Evolutionary conservation across 1,284 basidiomycete genomes (phyloP).

Genomic region (Trametes hirsuta): DNA sequence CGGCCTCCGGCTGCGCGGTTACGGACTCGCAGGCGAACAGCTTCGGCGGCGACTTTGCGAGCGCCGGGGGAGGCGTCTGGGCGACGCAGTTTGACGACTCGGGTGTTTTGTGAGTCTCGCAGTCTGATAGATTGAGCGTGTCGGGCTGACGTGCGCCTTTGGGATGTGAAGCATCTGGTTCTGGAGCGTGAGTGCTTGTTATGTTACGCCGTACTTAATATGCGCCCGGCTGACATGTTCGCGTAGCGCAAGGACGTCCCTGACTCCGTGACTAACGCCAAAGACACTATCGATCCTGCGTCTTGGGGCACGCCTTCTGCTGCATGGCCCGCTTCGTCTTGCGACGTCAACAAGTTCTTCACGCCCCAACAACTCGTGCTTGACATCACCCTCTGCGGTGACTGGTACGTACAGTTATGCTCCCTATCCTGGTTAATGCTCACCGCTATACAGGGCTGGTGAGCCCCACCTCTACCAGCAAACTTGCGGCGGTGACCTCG

Average conservation of each 20-base stretch:
- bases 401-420: slow-evolving; percentile 40
- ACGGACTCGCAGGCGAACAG: slow-evolving; percentile 51
- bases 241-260: slow-evolving; percentile 44
- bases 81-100: slow-evolving; percentile 62
- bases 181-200: slow-evolving; percentile 49
- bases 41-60: slow-evolving; percentile 55
- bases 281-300: slow-evolving; percentile 48
- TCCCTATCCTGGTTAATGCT: neutral
- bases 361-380: slow-evolving; percentile 53
- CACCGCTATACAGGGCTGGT: slow-evolving; percentile 43
- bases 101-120: slow-evolving; percentile 38
- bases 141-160: neutral
- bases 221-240: slow-evolving; percentile 8
- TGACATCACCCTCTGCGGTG: slow-evolving; percentile 60
- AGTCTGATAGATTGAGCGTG: neutral
- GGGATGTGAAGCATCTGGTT: slow-evolving; percentile 61
- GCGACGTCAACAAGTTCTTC: slow-evolving; percentile 54
- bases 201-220: neutral
- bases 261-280: slow-evolving; percentile 26
- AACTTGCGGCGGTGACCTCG: slow-evolving; percentile 40
- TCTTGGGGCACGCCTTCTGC: slow-evolving; percentile 66
- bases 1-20: slow-evolving; percentile 16
- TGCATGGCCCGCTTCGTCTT: slow-evolving; percentile 50
- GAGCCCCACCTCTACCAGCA: slow-evolving; percentile 41
- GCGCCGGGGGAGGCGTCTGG: slow-evolving; percentile 65